phyloP scores from a whole-genome alignment of 176 grass and related monocot species.

The Juncus inflexus region DNA sequence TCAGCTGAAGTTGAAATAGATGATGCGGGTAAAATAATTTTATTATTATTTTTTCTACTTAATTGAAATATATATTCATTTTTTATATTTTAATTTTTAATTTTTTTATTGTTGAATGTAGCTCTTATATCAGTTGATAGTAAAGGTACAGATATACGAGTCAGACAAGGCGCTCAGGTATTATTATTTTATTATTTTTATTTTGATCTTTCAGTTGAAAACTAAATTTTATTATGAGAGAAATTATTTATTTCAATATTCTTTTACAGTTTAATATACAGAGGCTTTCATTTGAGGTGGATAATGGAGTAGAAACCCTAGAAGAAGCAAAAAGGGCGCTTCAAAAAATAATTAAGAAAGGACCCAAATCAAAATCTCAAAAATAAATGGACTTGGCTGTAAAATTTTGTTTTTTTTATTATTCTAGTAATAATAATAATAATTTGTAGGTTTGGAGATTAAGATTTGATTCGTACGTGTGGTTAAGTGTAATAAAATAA shows the following conservation, averaged over 20 bases:
- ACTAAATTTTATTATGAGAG: constrained; percentile 17
- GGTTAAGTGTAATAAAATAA: too few species aligned
- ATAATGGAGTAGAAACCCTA: constrained; percentile 72
- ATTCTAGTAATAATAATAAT: too few species aligned
- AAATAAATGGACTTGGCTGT: constrained; percentile 5
- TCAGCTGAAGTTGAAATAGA: constrained; percentile 80
- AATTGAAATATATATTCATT: too few species aligned
- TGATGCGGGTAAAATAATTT: constrained; percentile 35
- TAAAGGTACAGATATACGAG: constrained; percentile 94
- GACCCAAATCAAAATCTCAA: constrained; percentile 15
- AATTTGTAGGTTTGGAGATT: too few species aligned
- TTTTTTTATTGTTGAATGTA: too few species aligned
- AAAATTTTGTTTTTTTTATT: neutral
- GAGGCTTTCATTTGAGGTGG: constrained; percentile 77
- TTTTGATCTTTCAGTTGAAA: neutral
- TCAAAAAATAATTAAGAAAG: constrained; percentile 68
- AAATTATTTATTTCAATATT: constrained; percentile 4
- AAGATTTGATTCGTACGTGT: too few species aligned
- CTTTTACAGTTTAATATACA: constrained; percentile 79
- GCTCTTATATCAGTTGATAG: constrained; percentile 99
- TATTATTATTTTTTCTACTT: too few species aligned
- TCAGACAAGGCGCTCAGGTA: constrained; percentile 99
- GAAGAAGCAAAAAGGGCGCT: constrained; percentile 96
- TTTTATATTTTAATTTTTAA: too few species aligned
- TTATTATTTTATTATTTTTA: constrained; percentile 3